These are phyloP conservation scores for Gracilaria caudata DNA, from an alignment of 23 red algal genomes.

Conservation along the genomic window DNA sequence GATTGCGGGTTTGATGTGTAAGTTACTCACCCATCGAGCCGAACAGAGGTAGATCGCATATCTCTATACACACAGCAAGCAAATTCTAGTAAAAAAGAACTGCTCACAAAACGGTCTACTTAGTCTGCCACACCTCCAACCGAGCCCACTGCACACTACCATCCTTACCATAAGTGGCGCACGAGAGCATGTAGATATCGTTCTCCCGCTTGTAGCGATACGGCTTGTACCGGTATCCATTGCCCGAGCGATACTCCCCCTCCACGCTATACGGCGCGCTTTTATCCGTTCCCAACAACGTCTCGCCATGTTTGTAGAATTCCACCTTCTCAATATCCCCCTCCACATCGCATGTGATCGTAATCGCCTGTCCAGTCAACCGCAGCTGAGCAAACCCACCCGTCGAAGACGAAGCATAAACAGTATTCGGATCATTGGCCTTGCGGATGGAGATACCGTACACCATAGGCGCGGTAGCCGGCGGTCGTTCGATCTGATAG, in stretches of 20 bases:
- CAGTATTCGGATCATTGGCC: not conserved
- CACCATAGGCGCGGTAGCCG: slow-evolving; percentile 1
- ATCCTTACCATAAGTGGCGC: slow-evolving; percentile 20
- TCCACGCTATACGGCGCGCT: slow-evolving; percentile 25
- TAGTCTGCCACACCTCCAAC: slow-evolving; percentile 30
- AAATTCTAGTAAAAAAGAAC: too few species aligned
- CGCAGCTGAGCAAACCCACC: not conserved
- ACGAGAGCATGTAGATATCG: slow-evolving; percentile 26
- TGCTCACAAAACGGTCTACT: not conserved
- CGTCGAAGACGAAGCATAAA: not conserved
- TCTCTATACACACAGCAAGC: too few species aligned
- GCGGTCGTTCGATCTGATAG: not conserved
- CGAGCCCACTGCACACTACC: slow-evolving; percentile 42
- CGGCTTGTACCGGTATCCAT: not conserved
- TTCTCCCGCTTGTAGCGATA: not conserved
- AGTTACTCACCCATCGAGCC: too few species aligned
- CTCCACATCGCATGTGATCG: slow-evolving; percentile 44
- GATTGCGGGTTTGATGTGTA: too few species aligned
- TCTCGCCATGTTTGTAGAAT: slow-evolving; percentile 37
- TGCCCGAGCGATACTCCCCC: not conserved
- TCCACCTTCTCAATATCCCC: slow-evolving; percentile 5
- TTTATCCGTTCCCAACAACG: not conserved
- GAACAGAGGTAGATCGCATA: too few species aligned
- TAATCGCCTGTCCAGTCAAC: not conserved
- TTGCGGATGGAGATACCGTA: slow-evolving; percentile 30